Evolutionary conservation across 2,329 filamentous ascomycete species (phyloP).

Genomic region (Fusarium graminum): DNA sequence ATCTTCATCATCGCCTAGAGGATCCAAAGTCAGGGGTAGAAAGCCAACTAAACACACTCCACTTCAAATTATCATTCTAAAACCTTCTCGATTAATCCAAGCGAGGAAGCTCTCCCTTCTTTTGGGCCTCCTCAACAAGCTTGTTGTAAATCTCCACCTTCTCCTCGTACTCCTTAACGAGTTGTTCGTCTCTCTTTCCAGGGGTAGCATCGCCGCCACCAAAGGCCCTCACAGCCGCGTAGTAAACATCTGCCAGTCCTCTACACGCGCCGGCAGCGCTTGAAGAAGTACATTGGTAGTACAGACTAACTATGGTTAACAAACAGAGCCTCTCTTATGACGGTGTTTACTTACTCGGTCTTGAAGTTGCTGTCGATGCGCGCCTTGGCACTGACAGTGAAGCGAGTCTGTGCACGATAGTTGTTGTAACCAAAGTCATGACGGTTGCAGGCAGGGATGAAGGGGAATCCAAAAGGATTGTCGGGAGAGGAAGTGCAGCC

Average conservation of each 20-base stretch:
- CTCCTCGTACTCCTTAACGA: slow-evolving; percentile 52
- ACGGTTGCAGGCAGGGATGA: slow-evolving; percentile 61
- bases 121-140: slow-evolving; percentile 54
- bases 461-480: slow-evolving; percentile 60
- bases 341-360: slow-evolving; percentile 53
- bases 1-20: too few species aligned
- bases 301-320: slow-evolving; percentile 47
- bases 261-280: slow-evolving; percentile 48
- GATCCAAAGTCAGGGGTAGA: too few species aligned
- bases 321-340: not conserved
- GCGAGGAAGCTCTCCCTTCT: slow-evolving; percentile 50
- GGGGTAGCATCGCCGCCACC: slow-evolving; percentile 53
- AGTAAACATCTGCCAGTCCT: slow-evolving; percentile 58
- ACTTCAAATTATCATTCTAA: rapidly evolving
- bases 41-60: not conserved
- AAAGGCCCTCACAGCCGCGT: slow-evolving; percentile 55
- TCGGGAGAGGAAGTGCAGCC: slow-evolving; percentile 59
- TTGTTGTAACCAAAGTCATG: slow-evolving; percentile 71
- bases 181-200: slow-evolving; percentile 47
- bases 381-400: slow-evolving; percentile 58
- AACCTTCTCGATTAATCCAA: slow-evolving; percentile 2
- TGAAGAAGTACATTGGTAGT: slow-evolving; percentile 53
- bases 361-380: slow-evolving; percentile 65
- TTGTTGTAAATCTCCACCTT: slow-evolving; percentile 54
- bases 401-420: slow-evolving; percentile 63